These are phyloP conservation scores for Cutaneotrichosporon sp. DNA, from an alignment of 1,284 basidiomycete species.

Conservation along the genomic window DNA sequence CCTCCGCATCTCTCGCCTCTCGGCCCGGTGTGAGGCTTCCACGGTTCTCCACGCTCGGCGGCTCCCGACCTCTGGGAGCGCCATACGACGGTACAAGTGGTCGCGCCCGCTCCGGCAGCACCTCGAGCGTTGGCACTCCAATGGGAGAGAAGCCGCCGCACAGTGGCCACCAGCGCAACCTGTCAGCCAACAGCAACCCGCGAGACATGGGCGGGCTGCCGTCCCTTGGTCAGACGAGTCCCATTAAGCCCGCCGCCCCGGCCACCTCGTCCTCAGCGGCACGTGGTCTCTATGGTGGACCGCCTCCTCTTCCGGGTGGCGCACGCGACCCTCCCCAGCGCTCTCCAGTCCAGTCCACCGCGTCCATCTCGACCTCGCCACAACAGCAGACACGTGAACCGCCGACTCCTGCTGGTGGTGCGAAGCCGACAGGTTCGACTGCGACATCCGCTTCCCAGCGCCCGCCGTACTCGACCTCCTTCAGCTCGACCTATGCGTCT, in stretches of 20 bases:
- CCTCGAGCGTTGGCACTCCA: slow-evolving; percentile 13
- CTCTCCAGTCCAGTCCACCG: slow-evolving; percentile 21
- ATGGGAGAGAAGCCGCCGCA: slow-evolving; percentile 10
- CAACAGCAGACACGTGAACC: slow-evolving; percentile 19
- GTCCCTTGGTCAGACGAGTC: slow-evolving; percentile 22
- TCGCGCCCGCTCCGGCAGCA: slow-evolving; percentile 18
- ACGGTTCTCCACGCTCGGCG: slow-evolving; percentile 18
- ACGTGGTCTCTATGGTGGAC: slow-evolving; percentile 22
- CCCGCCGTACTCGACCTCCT: slow-evolving; percentile 23
- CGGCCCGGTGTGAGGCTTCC: slow-evolving; percentile 16
- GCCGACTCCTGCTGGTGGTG: background rate
- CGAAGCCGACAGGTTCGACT: slow-evolving; percentile 5
- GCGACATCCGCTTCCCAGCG: slow-evolving; percentile 18
- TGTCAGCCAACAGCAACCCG: slow-evolving; percentile 22
- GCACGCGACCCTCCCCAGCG: slow-evolving; percentile 23
- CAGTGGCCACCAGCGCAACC: slow-evolving; percentile 20
- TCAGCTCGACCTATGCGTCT: slow-evolving; percentile 26
- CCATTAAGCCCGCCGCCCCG: slow-evolving; percentile 14
- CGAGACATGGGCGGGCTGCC: slow-evolving; percentile 19
- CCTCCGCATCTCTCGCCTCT: slow-evolving; percentile 7
- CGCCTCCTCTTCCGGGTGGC: slow-evolving; percentile 19
- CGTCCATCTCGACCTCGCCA: slow-evolving; percentile 17
- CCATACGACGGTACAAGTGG: slow-evolving; percentile 14
- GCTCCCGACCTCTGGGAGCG: slow-evolving; percentile 16
- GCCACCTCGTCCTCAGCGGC: slow-evolving; percentile 13